Conservation (phyloP, 192 early-diverging fungal species). For the Backusella circina region DNA sequence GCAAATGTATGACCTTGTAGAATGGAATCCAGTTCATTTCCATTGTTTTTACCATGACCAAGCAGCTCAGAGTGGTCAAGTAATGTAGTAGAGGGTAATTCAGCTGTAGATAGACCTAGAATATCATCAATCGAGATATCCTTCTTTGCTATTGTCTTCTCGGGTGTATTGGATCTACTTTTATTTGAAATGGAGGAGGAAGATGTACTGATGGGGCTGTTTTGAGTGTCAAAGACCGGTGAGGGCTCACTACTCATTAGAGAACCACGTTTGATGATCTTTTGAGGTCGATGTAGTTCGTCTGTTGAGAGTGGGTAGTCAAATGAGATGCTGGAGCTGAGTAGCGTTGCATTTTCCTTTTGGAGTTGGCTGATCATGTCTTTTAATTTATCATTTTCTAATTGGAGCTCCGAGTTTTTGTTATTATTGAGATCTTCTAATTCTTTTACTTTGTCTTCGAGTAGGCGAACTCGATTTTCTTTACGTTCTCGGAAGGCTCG, state of each 20-base stretch:
- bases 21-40: neutral
- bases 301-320: neutral
- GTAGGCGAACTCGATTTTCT: slow-evolving; percentile 51
- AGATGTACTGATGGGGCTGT: neutral
- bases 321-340: neutral
- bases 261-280: neutral
- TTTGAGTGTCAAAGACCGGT: neutral
- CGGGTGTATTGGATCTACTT: neutral
- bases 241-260: neutral
- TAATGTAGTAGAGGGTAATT: neutral
- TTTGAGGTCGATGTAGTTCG: neutral
- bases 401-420: neutral
- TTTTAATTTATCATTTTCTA: neutral
- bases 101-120: neutral
- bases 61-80: neutral
- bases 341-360: neutral
- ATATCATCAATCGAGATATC: neutral
- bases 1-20: neutral
- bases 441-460: slow-evolving; percentile 38
- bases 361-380: neutral
- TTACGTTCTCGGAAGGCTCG: slow-evolving; percentile 72
- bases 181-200: neutral
- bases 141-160: neutral
- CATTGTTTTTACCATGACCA: neutral
- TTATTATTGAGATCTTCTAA: neutral